Evolutionary conservation across 2,329 filamentous ascomycete species (phyloP).

Genomic region (Claviceps fusiformis): DNA sequence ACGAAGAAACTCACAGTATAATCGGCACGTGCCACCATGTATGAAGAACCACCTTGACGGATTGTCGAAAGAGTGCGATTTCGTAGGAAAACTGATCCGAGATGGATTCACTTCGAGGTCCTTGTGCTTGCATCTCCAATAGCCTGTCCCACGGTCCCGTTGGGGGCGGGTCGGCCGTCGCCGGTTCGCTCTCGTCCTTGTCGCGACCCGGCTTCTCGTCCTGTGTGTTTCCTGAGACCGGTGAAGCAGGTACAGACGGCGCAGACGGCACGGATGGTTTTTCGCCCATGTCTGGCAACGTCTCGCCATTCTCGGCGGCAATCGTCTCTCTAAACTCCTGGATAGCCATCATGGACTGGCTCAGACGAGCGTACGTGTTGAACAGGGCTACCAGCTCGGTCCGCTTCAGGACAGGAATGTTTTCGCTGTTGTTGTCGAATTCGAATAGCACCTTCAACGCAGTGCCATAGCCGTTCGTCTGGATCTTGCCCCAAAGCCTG

Average conservation of each 20-base stretch:
- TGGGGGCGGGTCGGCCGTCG: neutral
- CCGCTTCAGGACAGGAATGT: slow-evolving; percentile 59
- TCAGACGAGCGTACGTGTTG: slow-evolving; percentile 84
- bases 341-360: slow-evolving; percentile 64
- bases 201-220: slow-evolving; percentile 26
- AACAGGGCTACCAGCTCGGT: slow-evolving; percentile 90
- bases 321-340: slow-evolving; percentile 53
- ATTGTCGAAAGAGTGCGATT: slow-evolving; percentile 45
- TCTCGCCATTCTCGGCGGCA: slow-evolving; percentile 27
- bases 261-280: neutral
- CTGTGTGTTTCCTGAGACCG: slow-evolving; percentile 10
- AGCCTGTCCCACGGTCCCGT: neutral
- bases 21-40: slow-evolving; percentile 59
- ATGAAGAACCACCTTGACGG: slow-evolving; percentile 50
- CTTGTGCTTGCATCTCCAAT: slow-evolving; percentile 16
- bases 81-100: slow-evolving; percentile 51
- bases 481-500: slow-evolving; percentile 92
- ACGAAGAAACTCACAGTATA: slow-evolving; percentile 43
- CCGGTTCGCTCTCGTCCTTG: slow-evolving; percentile 13
- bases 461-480: slow-evolving; percentile 87
- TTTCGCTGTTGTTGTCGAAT: slow-evolving; percentile 57
- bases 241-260: neutral
- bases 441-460: slow-evolving; percentile 95
- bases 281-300: slow-evolving; percentile 7
- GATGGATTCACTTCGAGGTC: slow-evolving; percentile 20